These are phyloP conservation scores for Penicillium olsonii DNA, from an alignment of 2,329 filamentous ascomycete genomes.

Conservation along the genomic window DNA sequence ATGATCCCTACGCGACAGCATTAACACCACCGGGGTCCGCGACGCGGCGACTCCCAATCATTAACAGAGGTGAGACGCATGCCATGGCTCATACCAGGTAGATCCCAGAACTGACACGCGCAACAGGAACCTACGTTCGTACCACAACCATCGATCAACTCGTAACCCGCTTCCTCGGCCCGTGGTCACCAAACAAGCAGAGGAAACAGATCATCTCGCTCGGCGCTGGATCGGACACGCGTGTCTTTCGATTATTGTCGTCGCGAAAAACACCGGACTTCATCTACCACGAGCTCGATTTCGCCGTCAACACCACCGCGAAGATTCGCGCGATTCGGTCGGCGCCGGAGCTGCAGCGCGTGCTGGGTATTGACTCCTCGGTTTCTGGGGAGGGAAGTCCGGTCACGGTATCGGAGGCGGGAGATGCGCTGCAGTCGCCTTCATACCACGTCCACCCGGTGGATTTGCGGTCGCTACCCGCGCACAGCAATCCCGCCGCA, in stretches of 20 bases:
- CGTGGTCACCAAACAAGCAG: constrained; percentile 21
- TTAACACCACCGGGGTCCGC: constrained; percentile 60
- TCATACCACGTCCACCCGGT: constrained; percentile 61
- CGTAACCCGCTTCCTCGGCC: constrained; percentile 68
- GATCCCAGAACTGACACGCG: constrained; percentile 1
- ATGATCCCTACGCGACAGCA: constrained; percentile 73
- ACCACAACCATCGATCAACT: constrained; percentile 80
- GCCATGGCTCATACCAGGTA: constrained; percentile 15
- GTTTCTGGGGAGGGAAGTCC: constrained; percentile 22
- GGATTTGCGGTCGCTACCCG: constrained; percentile 66
- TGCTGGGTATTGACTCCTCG: constrained; percentile 31
- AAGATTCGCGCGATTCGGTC: constrained; percentile 58
- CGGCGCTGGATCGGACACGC: constrained; percentile 90
- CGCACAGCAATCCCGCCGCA: constrained; percentile 4
- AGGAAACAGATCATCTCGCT: constrained; percentile 80
- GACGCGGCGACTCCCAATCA: constrained; percentile 77
- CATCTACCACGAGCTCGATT: constrained; percentile 91
- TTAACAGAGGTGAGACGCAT: constrained; percentile 73
- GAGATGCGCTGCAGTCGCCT: constrained; percentile 48
- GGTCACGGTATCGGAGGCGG: constrained; percentile 39
- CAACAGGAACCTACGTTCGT: constrained; percentile 83
- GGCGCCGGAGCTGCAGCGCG: constrained; percentile 32
- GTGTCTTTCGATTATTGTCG: constrained; percentile 73
- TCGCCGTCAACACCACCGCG: constrained; percentile 68
- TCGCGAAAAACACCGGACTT: constrained; percentile 49